Percentiles rank a stretch among this genome's conserved stretches.
Evolutionary conservation across 371 early-diverging fungal genomes (phyloP).

Genomic region (Parasitella parasitica): DNA sequence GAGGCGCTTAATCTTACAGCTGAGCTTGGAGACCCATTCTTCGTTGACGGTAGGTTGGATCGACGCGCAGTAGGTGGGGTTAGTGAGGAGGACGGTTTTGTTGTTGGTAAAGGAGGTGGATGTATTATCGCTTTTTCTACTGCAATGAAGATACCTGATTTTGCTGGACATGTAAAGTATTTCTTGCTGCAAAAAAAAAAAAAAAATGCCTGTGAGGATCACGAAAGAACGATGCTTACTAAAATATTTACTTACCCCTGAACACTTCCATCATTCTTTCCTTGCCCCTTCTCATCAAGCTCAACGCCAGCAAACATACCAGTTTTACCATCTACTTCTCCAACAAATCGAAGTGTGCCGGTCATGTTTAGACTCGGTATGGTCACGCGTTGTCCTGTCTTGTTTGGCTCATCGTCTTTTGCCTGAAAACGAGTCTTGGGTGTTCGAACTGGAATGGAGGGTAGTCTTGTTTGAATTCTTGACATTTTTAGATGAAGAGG

Average conservation of each 20-base stretch:
- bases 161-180: constrained; percentile 71
- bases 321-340: constrained; percentile 10
- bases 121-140: constrained; percentile 56
- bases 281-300: constrained; percentile 65
- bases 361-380: constrained; percentile 19
- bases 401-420: constrained; percentile 2
- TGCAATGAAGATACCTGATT: constrained; percentile 70
- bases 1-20: constrained; percentile 2
- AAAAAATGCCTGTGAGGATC: not conserved
- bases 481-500: not conserved
- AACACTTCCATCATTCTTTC: constrained; percentile 80
- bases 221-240: not conserved
- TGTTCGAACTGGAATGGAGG: constrained; percentile 11
- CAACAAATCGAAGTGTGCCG: constrained; percentile 65
- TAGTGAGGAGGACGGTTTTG: not conserved
- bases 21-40: not conserved
- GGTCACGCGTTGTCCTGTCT: constrained; percentile 25
- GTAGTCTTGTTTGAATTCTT: constrained; percentile 6
- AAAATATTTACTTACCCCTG: constrained; percentile 48
- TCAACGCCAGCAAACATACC: constrained; percentile 79
- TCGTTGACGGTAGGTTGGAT: constrained; percentile 12
- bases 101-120: constrained; percentile 4
- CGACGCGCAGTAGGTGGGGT: constrained; percentile 10
- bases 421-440: constrained; percentile 6
- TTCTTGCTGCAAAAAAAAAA: constrained; percentile 32